Evolutionary conservation across 202 grass and related monocot genomes (phyloP), one percentile per base, ranked within the genome.

Genomic region (Schoenoplectus triqueter): DNA sequence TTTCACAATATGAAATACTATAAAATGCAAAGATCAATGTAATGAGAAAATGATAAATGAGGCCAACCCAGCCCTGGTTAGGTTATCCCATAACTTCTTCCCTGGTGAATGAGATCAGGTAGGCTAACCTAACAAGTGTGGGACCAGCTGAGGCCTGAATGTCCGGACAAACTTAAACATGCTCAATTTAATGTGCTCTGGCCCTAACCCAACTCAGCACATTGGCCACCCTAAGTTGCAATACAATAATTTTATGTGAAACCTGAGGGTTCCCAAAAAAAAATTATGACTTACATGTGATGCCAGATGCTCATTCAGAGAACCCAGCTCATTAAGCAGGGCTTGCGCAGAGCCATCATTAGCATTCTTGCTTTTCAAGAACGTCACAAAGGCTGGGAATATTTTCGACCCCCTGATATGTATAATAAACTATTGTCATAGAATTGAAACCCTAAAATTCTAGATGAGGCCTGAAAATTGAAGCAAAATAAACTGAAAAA

Each of bases 351-450:
- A 90, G 20, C 81, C 81, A 64, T 90, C 85, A 75, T 67, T 90
- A 11, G 81, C 20, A 87, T 90, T 85, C 48, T 87, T 90, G 85
- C 88, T 90, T 51, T 85, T 90, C 81, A 90, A 84, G 81, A 90
- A 90, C 4, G 84, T 87, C 18, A 90, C 75, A 75, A 90, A 90
- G 55, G 88, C 5, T 55, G 85, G 45, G 65, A 90, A 90, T 49
- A 90, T 84, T 87, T 87, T 90, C 4, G 81, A 87, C 52, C 85
- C 88, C 74, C 88, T 90, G 61, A 66, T 17, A 78, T 49, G 9
- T 11, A 75, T 48, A 72, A 11, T 7, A 68, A 70, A 68, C 50
- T 7, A 46, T 51, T 41, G 10, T 67, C 5, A 56, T 20, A 19
- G 22, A 55, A 69, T 56, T 70, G 13, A 62, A 56, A 80, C 20